Conservation (phyloP, 495 filamentous ascomycete genomes). For the Aspergillus sclerotiicarbonarius region DNA sequence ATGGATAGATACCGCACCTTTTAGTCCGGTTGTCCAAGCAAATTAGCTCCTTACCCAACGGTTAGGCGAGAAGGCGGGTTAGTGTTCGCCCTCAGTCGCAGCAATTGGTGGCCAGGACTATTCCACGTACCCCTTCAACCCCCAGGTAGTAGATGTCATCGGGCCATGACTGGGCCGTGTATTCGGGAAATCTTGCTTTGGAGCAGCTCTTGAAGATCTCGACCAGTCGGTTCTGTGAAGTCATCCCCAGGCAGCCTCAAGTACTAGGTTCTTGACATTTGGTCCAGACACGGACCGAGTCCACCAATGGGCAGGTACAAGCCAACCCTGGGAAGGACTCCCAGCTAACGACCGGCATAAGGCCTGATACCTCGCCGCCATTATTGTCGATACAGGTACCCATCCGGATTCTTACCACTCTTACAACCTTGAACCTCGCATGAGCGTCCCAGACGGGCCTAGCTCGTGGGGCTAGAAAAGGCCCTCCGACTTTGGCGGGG, state of each 20-base stretch:
- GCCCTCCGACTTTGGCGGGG: neutral
- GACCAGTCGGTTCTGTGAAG: neutral
- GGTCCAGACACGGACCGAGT: neutral
- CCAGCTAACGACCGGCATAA: neutral
- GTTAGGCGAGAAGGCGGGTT: neutral
- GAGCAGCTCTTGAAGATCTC: neutral
- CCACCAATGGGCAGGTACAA: neutral
- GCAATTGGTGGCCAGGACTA: neutral
- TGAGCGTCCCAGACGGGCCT: constrained; percentile 5
- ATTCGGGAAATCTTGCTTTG: neutral
- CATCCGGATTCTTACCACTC: neutral
- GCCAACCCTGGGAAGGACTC: neutral
- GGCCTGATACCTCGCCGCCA: neutral
- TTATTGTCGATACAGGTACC: neutral
- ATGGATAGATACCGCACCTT: neutral
- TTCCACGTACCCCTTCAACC: neutral
- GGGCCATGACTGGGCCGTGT: neutral
- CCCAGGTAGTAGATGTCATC: neutral
- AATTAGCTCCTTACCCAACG: neutral
- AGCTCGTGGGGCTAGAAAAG: constrained; percentile 1
- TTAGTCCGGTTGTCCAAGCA: neutral
- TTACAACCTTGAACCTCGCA: constrained; percentile 3
- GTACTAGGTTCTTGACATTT: neutral
- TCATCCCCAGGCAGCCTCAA: neutral
- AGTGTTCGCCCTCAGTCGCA: neutral